Base-by-base conservation (phyloP, 139 green algal species). In the Deuterostichococcus epilithicus region DNA sequence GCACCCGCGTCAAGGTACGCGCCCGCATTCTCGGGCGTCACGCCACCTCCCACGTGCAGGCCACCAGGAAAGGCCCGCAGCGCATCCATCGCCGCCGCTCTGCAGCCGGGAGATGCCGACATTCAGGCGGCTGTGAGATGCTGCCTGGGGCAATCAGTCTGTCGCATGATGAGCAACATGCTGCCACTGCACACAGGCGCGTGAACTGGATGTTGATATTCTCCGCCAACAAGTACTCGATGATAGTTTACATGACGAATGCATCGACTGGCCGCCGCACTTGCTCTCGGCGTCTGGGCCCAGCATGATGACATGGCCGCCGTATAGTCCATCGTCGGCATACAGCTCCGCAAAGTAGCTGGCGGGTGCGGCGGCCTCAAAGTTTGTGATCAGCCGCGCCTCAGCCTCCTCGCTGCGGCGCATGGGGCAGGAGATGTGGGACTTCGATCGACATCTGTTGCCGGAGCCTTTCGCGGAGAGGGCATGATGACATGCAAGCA, bases 291-390 rank as follows among this genome's bases (percentile, higher is more conserved):
- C 78, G 76, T 97, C 92, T 0, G 89, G 85, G 1, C 93, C 94
- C 60, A 99, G 88, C 94, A 99, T 98, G 84, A 99, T 99, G 77
- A 98, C 92, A 81, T 99, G 96, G 32, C 96, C 96, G 0, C 96
- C 96, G 20, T 76, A 73, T 15, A 99, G 85, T 18, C 74, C 80
- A 67, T 98, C 92, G 0, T 74, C 36, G 20, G 80, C 58, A 81
- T 99, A 99, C 74, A 99, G 84, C 59, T 92, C 72, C 6, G 92
- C 89, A 86, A 90, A 99, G 79, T 92, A 96, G 25, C 79, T 84
- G 2, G 92, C 83, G 0, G 91, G 89, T 63, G 92, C 89, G 59
- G 95, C 90, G 0, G 94, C 93, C 59, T 96, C 92, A 77, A 98
- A 99, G 86, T 99, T 99, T 26, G 94, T 98, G 45, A 94, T 82